Conservation (phyloP, 768 basidiomycete species). For the Boletus tomentosulus region DNA sequence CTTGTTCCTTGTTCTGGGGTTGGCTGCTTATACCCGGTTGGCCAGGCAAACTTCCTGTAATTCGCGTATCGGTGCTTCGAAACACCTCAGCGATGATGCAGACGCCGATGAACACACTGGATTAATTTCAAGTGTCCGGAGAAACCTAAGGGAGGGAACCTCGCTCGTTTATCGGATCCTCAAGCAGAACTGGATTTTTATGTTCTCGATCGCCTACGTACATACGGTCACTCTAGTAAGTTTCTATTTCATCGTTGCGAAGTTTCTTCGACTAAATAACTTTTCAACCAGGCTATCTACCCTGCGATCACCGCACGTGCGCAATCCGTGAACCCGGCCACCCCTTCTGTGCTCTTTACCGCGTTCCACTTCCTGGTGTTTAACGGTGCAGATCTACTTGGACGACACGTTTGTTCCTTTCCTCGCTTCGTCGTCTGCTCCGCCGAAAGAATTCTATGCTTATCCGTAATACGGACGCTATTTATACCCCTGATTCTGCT, state of each 20-base stretch:
- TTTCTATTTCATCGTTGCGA: background rate
- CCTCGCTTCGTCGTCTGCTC: constrained; percentile 64
- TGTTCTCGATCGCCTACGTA: constrained; percentile 68
- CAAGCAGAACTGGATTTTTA: constrained; percentile 60
- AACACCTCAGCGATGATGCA: constrained; percentile 29
- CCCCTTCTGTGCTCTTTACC: constrained; percentile 75
- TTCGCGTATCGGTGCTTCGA: constrained; percentile 44
- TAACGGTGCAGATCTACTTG: constrained; percentile 64
- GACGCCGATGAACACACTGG: constrained; percentile 22
- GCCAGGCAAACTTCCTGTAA: constrained; percentile 53
- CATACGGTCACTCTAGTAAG: constrained; percentile 77
- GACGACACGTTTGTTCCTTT: constrained; percentile 61
- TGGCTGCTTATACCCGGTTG: constrained; percentile 53
- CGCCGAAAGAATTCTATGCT: constrained; percentile 50
- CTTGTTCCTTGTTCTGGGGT: constrained; percentile 52
- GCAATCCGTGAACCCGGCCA: constrained; percentile 56
- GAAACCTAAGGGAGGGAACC: constrained; percentile 32
- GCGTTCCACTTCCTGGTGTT: constrained; percentile 72
- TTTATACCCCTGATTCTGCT: constrained; percentile 22
- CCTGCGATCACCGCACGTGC: constrained; percentile 81
- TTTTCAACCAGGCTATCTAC: constrained; percentile 61
- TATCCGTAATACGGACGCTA: constrained; percentile 64
- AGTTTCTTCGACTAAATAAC: background rate
- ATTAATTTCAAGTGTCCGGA: constrained; percentile 31
- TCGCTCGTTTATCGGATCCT: constrained; percentile 47